Conservation (phyloP, 768 basidiomycete species). For the Erythrobasidium yunnanense region DNA sequence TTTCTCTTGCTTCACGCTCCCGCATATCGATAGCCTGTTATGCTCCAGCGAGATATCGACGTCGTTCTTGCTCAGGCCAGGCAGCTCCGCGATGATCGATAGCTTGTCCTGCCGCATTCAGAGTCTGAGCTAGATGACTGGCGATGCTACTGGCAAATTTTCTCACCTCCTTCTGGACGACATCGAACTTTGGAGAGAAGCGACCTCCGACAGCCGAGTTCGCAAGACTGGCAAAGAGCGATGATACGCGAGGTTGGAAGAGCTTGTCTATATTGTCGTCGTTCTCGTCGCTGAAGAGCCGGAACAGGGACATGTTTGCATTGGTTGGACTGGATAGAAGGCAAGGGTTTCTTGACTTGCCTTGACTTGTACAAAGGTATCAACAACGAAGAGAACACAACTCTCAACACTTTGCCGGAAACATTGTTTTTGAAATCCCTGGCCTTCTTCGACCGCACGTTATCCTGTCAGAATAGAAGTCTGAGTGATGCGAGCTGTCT, state of each 20-base stretch:
- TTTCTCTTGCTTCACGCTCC: background rate
- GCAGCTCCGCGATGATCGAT: background rate
- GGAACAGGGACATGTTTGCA: background rate
- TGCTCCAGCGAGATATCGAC: conserved; percentile 1
- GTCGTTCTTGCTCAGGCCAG: conserved; percentile 1
- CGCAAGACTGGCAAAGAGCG: background rate
- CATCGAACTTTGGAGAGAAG: conserved; percentile 9
- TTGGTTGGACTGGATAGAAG: too few relatives aligned
- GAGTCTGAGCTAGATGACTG: too few relatives aligned
- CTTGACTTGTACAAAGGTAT: too few relatives aligned
- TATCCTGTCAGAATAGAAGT: too few relatives aligned
- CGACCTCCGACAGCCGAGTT: background rate
- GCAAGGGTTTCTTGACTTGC: too few relatives aligned
- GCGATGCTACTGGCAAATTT: background rate
- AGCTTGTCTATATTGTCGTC: background rate
- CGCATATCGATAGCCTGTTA: conserved; percentile 1
- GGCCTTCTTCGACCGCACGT: too few relatives aligned
- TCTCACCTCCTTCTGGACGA: conserved; percentile 10
- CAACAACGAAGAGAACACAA: too few relatives aligned
- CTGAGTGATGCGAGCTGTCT: too few relatives aligned
- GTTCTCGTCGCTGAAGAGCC: background rate
- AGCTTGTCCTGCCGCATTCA: background rate
- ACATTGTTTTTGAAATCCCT: too few relatives aligned
- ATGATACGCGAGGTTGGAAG: background rate
- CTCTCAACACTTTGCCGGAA: too few relatives aligned